Evolutionary conservation across 306 rosid genomes (phyloP), one percentile per base, ranked within the genome.

Genomic region (Alnus rubra): DNA sequence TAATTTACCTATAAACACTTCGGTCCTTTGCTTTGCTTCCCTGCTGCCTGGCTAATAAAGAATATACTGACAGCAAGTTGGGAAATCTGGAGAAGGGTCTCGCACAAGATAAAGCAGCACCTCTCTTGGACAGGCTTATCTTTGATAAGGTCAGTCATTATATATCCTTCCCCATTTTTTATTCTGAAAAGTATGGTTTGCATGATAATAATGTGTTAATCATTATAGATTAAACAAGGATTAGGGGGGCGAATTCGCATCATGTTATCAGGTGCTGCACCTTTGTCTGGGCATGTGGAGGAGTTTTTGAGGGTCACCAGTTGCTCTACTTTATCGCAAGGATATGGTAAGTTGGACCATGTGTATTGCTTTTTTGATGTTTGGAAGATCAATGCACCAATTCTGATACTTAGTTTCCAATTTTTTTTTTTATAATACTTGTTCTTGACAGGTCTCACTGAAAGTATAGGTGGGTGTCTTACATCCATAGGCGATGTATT

Each of bases 391-490:
- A 1, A 13, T 1, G 14, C 52, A 49, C 15, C 15, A 49, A 49
- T 49, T 49, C 13, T 49, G 3, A 49, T 49, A 2, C 10, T 16
- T 18, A 16, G 9, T 48, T 48, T 67, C 31, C 72, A 42, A 67
- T 11, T 23, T 23, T 23, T 23, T 0, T 23, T 23, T 23, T 70
- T 63, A 49, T 67, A 18, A 14, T 30, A 23, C 48, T 68, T 79
- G 33, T 64, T 35, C 51, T 50, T 79, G 67, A 28, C 79, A 93
- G 97, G 98, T 63, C 98, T 93, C 42, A 90, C 98, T 7, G 98
- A 93, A 80, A 93, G 97, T 80, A 88, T 93, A 84, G 97, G 90
- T 37, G 97, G 98, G 72, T 84, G 96, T 84, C 82, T 93, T 80
- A 82, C 28, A 9, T 92, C 93, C 18, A 85, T 93, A 13, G 91